Evolutionary conservation across 2,329 filamentous ascomycete genomes (phyloP), one percentile per base, ranked within the genome.

Genomic region (Colletotrichum ledebouriae): DNA sequence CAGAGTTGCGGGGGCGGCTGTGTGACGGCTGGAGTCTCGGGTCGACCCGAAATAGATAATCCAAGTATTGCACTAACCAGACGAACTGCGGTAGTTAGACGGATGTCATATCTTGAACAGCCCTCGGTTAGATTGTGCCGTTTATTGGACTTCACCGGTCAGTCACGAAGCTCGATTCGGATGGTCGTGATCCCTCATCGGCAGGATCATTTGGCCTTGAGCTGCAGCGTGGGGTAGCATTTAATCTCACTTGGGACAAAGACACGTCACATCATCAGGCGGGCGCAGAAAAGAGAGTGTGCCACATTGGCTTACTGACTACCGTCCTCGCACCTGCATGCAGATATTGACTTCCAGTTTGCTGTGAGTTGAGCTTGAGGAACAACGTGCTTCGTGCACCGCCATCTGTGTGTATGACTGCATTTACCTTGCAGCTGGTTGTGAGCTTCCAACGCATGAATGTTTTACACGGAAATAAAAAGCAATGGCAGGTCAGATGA

Each of bases 191-290:
- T 12, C 33, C 6, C 20, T 41, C 39, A 47, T 44, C 42, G 11
- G 22, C 52, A 41, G 33, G 37, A 41, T 56, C 52, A 33, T 20
- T 47, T 47, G 6, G 11, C 20, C 9, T 10, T 58, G 11, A 15
- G 13, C 49, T 44, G 58, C 58, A 47, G 15, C 33, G 15, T 22
- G 25, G 39, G 47, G 60, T 63, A 20, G 33, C 17, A 41, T 49
- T 63, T 12, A 6, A 50, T 57, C 22, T 29, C 6, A 15, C 34
- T 22, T 42, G 17, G 49, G 3, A 47, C 34, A 56, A 41, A 25
- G 34, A 63, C 42, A 63, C 41, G 25, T 39, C 50, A 39, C 29
- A 63, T 17, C 39, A 12, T 47, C 25, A 63, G 50, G 17, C 25
- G 25, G 39, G 15, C 39, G 15, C 49, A 52, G 29, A 3, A 2